phyloP scores from a whole-genome alignment of 1,284 basidiomycete genomes.

The Volvariella surrecta region DNA sequence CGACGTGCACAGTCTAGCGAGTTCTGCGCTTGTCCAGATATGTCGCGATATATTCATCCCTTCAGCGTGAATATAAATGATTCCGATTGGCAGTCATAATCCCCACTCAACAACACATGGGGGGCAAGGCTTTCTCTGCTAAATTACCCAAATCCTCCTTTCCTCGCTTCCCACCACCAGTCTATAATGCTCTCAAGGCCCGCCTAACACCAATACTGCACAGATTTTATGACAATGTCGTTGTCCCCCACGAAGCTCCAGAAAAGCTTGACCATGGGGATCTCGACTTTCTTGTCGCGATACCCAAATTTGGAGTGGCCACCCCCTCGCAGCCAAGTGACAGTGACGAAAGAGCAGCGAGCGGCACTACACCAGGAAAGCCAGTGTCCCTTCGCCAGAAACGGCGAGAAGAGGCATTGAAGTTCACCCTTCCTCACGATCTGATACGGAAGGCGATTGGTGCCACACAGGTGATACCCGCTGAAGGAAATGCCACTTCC shows the following conservation, averaged over 20 bases:
- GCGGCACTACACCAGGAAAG: not conserved
- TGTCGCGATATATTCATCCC: too few relatives aligned
- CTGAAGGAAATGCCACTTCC: conserved; percentile 45
- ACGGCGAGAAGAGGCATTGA: not conserved
- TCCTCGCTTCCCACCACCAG: conserved; percentile 45
- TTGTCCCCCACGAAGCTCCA: conserved; percentile 51
- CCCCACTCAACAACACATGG: conserved; percentile 32
- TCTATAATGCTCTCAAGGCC: conserved; percentile 43
- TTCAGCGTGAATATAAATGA: too few relatives aligned
- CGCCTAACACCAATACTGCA: conserved; percentile 30
- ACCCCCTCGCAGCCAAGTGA: not conserved
- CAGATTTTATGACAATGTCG: conserved; percentile 38
- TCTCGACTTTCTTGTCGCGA: conserved; percentile 51
- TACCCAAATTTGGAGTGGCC: conserved; percentile 25
- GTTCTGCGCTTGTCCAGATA: too few relatives aligned
- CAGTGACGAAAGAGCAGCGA: not conserved
- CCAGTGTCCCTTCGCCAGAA: not conserved
- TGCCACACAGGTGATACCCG: conserved; percentile 36
- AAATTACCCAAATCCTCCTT: conserved; percentile 35
- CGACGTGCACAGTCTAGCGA: too few relatives aligned
- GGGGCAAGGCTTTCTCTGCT: conserved; percentile 55
- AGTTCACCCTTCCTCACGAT: conserved; percentile 25
- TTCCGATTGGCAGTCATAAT: too few relatives aligned
- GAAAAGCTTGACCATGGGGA: conserved; percentile 58
- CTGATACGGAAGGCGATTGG: conserved; percentile 35